Conservation (phyloP, 2,329 filamentous ascomycete genomes). For the Conoideocrella luteorostrata region DNA sequence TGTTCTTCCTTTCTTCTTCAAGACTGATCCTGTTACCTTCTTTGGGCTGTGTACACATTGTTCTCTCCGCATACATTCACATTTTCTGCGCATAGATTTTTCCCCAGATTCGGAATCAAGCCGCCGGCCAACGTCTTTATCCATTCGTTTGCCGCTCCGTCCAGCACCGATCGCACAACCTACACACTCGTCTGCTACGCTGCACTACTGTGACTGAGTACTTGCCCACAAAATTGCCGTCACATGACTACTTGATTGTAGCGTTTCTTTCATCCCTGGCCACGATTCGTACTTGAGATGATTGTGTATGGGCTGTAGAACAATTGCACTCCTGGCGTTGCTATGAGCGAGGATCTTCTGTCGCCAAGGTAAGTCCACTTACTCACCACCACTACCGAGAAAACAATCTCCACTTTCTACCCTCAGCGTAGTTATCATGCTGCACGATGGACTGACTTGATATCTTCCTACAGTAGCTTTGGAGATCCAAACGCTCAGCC, state of each 20-base stretch:
- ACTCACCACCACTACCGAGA: conserved; percentile 6
- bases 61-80: background rate
- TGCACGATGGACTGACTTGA: conserved; percentile 28
- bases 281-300: conserved; percentile 9
- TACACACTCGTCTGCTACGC: background rate
- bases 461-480: conserved; percentile 41
- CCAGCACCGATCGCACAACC: background rate
- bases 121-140: too few species aligned
- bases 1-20: background rate
- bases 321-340: conserved; percentile 27
- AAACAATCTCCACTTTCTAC: conserved; percentile 12
- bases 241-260: too few species aligned
- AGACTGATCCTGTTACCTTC: too few species aligned
- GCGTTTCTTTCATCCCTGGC: background rate
- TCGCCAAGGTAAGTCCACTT: conserved; percentile 41
- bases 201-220: conserved; percentile 1
- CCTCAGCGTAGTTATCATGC: too few species aligned
- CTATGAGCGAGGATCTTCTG: conserved; percentile 58
- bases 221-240: too few species aligned
- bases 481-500: conserved; percentile 57
- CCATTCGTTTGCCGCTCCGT: background rate
- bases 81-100: background rate
- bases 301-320: conserved; percentile 11
- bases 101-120: background rate
- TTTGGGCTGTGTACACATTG: background rate